A percentile compares a stretch with the other conserved stretches of the same genome.
These are phyloP conservation scores for Pseudohalonectria lignicola DNA, from an alignment of 2,329 filamentous ascomycete species.

Conservation along the genomic window DNA sequence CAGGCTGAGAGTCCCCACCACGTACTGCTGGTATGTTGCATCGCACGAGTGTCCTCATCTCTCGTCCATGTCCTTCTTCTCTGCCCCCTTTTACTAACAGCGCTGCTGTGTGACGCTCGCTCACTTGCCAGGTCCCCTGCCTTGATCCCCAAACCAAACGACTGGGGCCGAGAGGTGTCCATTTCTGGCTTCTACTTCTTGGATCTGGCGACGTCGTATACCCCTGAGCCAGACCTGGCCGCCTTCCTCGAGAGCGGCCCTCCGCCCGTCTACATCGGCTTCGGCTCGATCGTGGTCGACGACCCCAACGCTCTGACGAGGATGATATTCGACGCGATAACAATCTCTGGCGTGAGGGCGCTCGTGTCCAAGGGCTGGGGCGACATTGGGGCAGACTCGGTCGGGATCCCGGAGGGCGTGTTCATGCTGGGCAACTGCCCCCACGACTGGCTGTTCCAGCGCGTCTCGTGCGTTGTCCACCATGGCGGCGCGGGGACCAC, in stretches of 20 bases:
- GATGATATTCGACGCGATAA: conserved; percentile 61
- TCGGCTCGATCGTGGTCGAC: conserved; percentile 73
- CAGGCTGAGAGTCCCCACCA: conserved; percentile 61
- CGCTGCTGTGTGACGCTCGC: no score
- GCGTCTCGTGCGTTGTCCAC: conserved; percentile 72
- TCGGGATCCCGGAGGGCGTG: conserved; percentile 62
- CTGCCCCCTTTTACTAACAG: no score
- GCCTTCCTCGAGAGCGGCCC: conserved; percentile 57
- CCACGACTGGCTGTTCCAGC: conserved; percentile 82
- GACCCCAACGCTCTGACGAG: conserved; percentile 61
- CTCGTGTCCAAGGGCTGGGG: conserved; percentile 85
- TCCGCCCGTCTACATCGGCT: conserved; percentile 72
- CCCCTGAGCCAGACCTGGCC: conserved; percentile 52
- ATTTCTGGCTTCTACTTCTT: conserved; percentile 72
- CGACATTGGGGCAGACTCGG: conserved; percentile 61
- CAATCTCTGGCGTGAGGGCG: conserved; percentile 58
- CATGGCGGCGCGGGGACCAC: conserved; percentile 85
- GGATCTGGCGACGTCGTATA: conserved; percentile 54
- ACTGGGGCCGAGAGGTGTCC: conserved; percentile 63
- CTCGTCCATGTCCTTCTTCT: no score
- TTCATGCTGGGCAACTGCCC: conserved; percentile 79
- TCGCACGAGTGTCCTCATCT: no score
- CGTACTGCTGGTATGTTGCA: conserved; percentile 55
- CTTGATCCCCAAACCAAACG: conserved; percentile 57
- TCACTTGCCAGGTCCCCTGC: conserved; percentile 4